Percentiles rank a stretch among this genome's conserved stretches.
Conservation (phyloP, 2,329 filamentous ascomycete genomes). For the Pseudogymnoascus destructans region DNA sequence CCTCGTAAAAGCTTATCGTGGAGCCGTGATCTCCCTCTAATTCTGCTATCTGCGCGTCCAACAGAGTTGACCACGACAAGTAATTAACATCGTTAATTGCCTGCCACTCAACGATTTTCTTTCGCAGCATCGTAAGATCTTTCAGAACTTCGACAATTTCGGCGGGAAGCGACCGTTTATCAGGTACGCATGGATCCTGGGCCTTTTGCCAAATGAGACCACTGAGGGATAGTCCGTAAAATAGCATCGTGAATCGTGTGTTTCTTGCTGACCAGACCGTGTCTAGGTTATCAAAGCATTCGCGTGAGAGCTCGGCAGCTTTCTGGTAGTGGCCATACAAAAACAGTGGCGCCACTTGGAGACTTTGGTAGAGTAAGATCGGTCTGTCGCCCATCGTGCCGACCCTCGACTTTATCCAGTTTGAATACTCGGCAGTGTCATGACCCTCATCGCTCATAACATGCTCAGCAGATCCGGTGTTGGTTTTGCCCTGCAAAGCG, state of each 20-base stretch:
- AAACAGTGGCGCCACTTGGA: conserved; percentile 49
- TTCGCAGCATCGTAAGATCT: conserved; percentile 41
- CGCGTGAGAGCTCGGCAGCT: conserved; percentile 43
- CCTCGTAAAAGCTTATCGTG: conserved; percentile 54
- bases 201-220: conserved; percentile 32
- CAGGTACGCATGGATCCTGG: conserved; percentile 16
- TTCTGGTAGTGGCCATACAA: conserved; percentile 49
- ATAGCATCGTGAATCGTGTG: conserved; percentile 43
- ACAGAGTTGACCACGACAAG: conserved; percentile 50
- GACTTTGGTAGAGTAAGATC: conserved; percentile 53
- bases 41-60: conserved; percentile 58
- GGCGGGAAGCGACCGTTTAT: conserved; percentile 24
- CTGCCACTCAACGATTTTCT: conserved; percentile 51
- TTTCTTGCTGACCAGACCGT: conserved; percentile 48
- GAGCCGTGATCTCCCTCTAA: conserved; percentile 41
- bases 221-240: conserved; percentile 45
- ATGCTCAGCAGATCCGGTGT: conserved; percentile 30
- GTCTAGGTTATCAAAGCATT: conserved; percentile 34
- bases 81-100: conserved; percentile 58
- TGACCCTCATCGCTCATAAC: conserved; percentile 60
- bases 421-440: conserved; percentile 43
- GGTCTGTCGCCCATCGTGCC: conserved; percentile 44
- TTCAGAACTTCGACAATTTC: conserved; percentile 37
- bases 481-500: conserved; percentile 64
- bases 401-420: conserved; percentile 39